A percentile compares a stretch with the other conserved stretches of the same genome.
Conservation (phyloP, 768 basidiomycete species). For the Kwoniella newhampshirensis region DNA sequence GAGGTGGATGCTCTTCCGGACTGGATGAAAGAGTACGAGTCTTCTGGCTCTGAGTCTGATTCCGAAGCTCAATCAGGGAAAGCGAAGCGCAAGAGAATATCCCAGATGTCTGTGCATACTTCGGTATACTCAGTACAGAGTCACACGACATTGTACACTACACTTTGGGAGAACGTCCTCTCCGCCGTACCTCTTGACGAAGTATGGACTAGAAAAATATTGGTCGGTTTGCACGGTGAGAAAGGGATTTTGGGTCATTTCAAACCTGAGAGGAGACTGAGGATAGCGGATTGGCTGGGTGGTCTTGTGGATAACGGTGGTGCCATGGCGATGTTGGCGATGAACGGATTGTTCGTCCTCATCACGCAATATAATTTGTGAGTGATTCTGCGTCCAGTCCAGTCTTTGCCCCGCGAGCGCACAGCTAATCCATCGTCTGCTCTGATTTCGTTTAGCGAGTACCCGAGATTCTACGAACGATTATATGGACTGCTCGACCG, state of each 20-base stretch:
- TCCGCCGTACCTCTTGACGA: conserved; percentile 26
- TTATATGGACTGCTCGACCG: conserved; percentile 86
- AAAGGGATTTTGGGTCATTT: conserved; percentile 42
- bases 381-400: too few relatives aligned
- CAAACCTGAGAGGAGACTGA: conserved; percentile 36
- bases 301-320: conserved; percentile 61
- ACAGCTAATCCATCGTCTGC: too few relatives aligned
- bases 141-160: conserved; percentile 30
- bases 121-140: conserved; percentile 26
- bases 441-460: conserved; percentile 65
- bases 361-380: conserved; percentile 93
- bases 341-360: conserved; percentile 86
- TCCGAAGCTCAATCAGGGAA: conserved; percentile 20
- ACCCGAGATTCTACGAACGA: conserved; percentile 89
- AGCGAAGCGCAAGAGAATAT: conserved; percentile 23
- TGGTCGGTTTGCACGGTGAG: conserved; percentile 50
- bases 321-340: conserved; percentile 76
- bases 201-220: conserved; percentile 43
- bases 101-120: conserved; percentile 29
- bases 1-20: conserved; percentile 33
- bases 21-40: conserved; percentile 52
- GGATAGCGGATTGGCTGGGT: conserved; percentile 53
- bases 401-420: neutral
- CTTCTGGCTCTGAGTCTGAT: conserved; percentile 28
- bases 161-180: conserved; percentile 39